Conservation (phyloP, 306 rosid genomes). For the apple (Malus domestica) region ASM211411v1 NC_041805.1:3232501-3233000, state of each 20-base stretch:
- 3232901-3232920: background rate
- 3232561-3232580: background rate
- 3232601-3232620: too few relatives aligned
- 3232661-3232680: too few relatives aligned
- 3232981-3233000: too few relatives aligned
- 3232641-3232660: too few relatives aligned
- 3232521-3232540: constrained; percentile 1
- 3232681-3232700: too few relatives aligned
- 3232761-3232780: background rate
- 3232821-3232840: background rate
- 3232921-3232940: background rate
- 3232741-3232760: background rate
- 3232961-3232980: too few relatives aligned
- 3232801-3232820: background rate
- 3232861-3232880: background rate
- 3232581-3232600: background rate
- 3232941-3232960: too few relatives aligned
- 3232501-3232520: constrained; percentile 23
- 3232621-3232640: too few relatives aligned
- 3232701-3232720: too few relatives aligned
- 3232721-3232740: too few relatives aligned
- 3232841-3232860: background rate
- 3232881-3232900: background rate
- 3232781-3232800: background rate
- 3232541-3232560: constrained; percentile 1